Conservation (phyloP, 1,284 basidiomycete species). For the Sporisorium sorghi region DNA sequence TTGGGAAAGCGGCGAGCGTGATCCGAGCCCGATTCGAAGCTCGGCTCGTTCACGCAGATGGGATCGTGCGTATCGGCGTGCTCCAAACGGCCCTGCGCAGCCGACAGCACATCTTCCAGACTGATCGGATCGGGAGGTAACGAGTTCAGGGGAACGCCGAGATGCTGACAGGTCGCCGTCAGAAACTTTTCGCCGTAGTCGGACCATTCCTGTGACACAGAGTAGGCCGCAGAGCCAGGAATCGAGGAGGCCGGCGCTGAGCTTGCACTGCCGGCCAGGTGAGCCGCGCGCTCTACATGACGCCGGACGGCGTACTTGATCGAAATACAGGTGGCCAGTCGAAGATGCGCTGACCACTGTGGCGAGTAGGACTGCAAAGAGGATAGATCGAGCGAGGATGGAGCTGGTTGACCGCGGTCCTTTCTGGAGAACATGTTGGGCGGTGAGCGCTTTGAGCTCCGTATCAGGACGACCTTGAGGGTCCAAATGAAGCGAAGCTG, state of each 20-base stretch:
- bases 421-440: constrained; percentile 35
- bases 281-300: constrained; percentile 39
- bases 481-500: background rate
- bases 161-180: constrained; percentile 64
- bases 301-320: constrained; percentile 54
- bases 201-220: constrained; percentile 42
- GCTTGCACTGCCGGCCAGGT: constrained; percentile 10
- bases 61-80: constrained; percentile 22
- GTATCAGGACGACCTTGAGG: background rate
- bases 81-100: constrained; percentile 39
- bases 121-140: constrained; percentile 54
- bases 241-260: background rate
- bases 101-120: constrained; percentile 54
- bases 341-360: constrained; percentile 53
- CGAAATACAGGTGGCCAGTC: constrained; percentile 60
- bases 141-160: constrained; percentile 49
- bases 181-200: constrained; percentile 59
- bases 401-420: constrained; percentile 5
- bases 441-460: background rate
- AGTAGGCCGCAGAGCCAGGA: constrained; percentile 2
- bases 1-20: constrained; percentile 42
- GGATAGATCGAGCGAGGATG: constrained; percentile 50
- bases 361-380: constrained; percentile 60
- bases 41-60: constrained; percentile 34
- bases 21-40: constrained; percentile 38